Base-by-base conservation (phyloP, 2,329 filamentous ascomycete species). In the Ophiognomonia clavigignenti-juglandacearum region DNA sequence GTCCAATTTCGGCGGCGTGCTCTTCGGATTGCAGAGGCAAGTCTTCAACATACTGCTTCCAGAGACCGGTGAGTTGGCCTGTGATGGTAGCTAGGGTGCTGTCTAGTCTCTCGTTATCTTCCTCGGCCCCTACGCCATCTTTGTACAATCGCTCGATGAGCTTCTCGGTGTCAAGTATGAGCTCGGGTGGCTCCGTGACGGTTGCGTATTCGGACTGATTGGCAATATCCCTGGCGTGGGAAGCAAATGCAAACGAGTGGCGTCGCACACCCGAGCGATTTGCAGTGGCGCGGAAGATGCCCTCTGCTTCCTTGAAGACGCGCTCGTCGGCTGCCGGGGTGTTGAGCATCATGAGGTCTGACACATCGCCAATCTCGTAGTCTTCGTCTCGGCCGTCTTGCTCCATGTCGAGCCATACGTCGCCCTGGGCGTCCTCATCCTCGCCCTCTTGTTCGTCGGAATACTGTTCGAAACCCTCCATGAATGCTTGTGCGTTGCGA, bases 161-260 rank as follows among this genome's bases (percentile, higher is more conserved):
- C 32, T 80, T 75, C 61, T 96, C 91, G 10, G 87, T 95, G 40
- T 79, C 74, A 27, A 95, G 67, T 38, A 96, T 80, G 18, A 95
- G 64, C 38, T 83, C 74, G 51, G 85, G 80, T 2, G 83, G 71
- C 65, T 96, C 92, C 4, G 73, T 73, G 38, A 95, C 70, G 16
- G 67, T 59, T 1, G 86, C 80, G 27, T 77, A 70, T 29, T 76
- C 76, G 65, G 74, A 64, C 61, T 79, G 61, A 63, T 70, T 61
- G 72, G 83, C 81, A 9, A 91, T 65, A 51, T 85, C 83, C 61
- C 85, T 86, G 24, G 88, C 87, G 50, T 95, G 80, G 6, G 77
- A 71, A 4, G 82, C 77, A 58, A 89, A 86, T 37, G 81, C 78
- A 43, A 83, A 82, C 8, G 81, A 75, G 39, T 75, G 75, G 53